Base-by-base conservation (phyloP, 139 green algal species). In the Chlorella sorokiniana region DNA sequence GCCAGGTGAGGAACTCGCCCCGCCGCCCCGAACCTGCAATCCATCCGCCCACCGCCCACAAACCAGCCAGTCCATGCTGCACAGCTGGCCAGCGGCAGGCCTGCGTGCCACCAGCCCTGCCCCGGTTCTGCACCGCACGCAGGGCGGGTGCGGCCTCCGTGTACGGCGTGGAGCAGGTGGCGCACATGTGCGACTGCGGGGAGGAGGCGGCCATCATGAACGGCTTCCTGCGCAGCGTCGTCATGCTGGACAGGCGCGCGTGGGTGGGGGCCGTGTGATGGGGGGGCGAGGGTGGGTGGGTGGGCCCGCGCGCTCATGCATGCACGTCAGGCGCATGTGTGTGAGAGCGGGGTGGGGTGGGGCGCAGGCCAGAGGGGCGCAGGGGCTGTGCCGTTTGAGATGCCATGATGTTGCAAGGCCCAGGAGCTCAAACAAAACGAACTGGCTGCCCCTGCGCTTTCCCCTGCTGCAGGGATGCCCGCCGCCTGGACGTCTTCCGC, bases 161-260 rank as follows among this genome's bases (percentile, higher is more conserved):
- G 52, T 74, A 84, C 3, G 91, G 76, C 18, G 86, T 79, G 16
- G 93, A 96, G 83, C 52, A 90, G 8, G 89, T 38, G 45, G 14
- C 54, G 33, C 86, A 93, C 79, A 94, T 96, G 91, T 88, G 78
- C 23, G 93, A 95, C 65, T 88, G 88, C n/a, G 89, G 88, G 0
- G 93, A 92, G 71, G 91, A 95, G 83, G 51, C 68, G 0, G 31
- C 83, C 38, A 89, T 94, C 42, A 87, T 89, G 61, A 96, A 96
- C 76, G 93, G 93, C 1, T 89, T 83, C 37, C 76, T 84, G 9
- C 62, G 63, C 10, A 68, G 87, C 42, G 81, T 92, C 65, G 79
- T 83, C 40, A 82, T 95, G 81, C 67, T 94, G 67, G 89, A 93
- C 81, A 83, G 61, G 74, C 56, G 56, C 9, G 73, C 33, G 37